phyloP scores from a whole-genome alignment of 2,329 filamentous ascomycete species.

The Samsoniella hepiali region DNA sequence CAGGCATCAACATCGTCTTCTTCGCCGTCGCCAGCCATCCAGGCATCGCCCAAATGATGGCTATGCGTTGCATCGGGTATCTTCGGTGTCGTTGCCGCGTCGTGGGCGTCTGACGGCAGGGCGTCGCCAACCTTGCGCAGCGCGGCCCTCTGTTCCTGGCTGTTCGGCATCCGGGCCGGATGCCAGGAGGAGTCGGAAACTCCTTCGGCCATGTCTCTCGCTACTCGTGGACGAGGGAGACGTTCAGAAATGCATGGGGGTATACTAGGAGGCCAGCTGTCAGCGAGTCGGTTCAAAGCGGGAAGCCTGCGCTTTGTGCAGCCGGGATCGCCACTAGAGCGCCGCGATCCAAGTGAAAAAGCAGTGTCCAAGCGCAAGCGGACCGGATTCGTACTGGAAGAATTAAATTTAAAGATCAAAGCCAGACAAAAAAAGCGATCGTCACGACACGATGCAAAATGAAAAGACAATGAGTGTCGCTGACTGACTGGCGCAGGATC shows the following conservation, averaged over 20 bases:
- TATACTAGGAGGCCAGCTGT: constrained; percentile 14
- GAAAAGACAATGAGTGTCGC: constrained; percentile 1
- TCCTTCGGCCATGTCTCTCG: constrained; percentile 37
- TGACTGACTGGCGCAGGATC: constrained; percentile 15
- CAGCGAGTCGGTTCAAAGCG: background rate
- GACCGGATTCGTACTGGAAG: background rate
- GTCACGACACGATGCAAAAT: constrained; percentile 8
- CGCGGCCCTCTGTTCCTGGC: constrained; percentile 16
- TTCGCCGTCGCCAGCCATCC: constrained; percentile 23
- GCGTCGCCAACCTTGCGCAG: background rate
- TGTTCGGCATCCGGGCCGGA: constrained; percentile 40
- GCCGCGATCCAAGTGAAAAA: background rate
- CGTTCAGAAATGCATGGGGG: constrained; percentile 16
- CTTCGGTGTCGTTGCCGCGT: background rate
- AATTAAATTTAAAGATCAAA: background rate
- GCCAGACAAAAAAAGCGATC: background rate
- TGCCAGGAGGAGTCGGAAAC: constrained; percentile 38
- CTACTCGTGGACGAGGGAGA: constrained; percentile 19
- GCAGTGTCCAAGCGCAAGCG: background rate
- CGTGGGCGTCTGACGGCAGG: constrained; percentile 3
- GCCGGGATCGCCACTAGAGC: constrained; percentile 7
- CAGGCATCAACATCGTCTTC: constrained; percentile 26
- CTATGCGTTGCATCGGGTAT: constrained; percentile 12
- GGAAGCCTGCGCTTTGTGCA: background rate
- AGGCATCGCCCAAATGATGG: constrained; percentile 15